A percentile compares a stretch with the other conserved stretches of the same genome.
Conservation (phyloP, 495 filamentous ascomycete species). For the Tricharina praecox region DNA sequence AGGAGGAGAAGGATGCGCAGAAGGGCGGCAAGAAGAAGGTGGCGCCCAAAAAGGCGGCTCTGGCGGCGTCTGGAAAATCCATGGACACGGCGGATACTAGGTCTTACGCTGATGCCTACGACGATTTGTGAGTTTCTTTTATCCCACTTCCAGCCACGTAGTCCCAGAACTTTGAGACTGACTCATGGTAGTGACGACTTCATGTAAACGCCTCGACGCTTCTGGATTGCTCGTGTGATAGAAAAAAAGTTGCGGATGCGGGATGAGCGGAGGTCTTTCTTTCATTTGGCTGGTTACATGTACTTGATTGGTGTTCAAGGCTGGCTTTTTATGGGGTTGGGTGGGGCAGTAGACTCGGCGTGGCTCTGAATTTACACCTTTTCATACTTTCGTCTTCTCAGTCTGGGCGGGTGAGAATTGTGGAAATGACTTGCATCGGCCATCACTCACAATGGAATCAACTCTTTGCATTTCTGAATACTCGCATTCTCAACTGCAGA, state of each 20-base stretch:
- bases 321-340: too few relatives aligned
- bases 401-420: too few relatives aligned
- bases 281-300: too few relatives aligned
- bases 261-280: not conserved
- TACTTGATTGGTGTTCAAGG: too few relatives aligned
- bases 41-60: conserved; percentile 75
- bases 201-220: conserved; percentile 35
- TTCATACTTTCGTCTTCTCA: too few relatives aligned
- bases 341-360: too few relatives aligned
- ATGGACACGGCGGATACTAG: conserved; percentile 46
- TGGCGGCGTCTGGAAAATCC: conserved; percentile 53
- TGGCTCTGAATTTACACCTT: too few relatives aligned
- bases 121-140: conserved; percentile 44
- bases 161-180: conserved; percentile 5
- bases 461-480: too few relatives aligned
- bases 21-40: conserved; percentile 92
- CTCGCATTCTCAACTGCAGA: too few relatives aligned
- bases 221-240: not conserved
- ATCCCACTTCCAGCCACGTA: not conserved
- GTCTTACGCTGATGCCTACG: conserved; percentile 48
- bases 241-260: not conserved
- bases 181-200: conserved; percentile 40
- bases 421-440: too few relatives aligned
- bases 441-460: too few relatives aligned
- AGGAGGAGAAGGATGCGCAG: conserved; percentile 87